Conservation (phyloP, 1,284 basidiomycete species). For the Cerrena zonata region DNA sequence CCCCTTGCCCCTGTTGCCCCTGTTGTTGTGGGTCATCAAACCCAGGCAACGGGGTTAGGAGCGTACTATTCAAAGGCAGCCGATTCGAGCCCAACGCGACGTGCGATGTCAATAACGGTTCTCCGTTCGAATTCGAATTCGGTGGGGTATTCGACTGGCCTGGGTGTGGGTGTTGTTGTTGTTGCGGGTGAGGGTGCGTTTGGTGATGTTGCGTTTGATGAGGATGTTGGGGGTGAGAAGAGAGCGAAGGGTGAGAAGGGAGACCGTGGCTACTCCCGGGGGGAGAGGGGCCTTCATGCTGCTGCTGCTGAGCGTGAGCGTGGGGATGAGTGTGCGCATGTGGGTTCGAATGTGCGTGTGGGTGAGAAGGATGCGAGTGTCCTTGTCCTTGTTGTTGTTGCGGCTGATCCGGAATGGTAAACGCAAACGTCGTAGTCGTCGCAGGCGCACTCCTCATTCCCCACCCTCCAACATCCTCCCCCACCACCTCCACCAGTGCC, state of each 20-base stretch:
- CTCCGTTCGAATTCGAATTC: conserved; percentile 5
- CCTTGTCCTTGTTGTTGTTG: no score
- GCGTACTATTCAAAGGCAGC: conserved; percentile 43
- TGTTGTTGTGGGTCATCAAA: background rate
- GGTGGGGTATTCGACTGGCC: background rate
- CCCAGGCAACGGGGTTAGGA: conserved; percentile 45
- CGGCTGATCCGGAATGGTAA: background rate
- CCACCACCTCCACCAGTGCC: no score
- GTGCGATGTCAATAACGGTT: conserved; percentile 16
- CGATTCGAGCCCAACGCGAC: conserved; percentile 28
- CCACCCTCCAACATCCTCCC: no score
- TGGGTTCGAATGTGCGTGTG: no score
- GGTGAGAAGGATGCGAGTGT: no score
- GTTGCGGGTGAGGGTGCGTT: background rate
- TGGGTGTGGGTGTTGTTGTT: background rate
- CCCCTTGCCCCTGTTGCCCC: background rate
- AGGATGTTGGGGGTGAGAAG: background rate
- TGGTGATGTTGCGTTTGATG: background rate
- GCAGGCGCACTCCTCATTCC: background rate
- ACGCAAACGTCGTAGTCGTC: background rate
- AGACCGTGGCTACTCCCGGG: background rate
- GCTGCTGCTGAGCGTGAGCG: no score
- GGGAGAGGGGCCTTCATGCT: background rate
- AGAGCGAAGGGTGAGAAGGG: background rate
- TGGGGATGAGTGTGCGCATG: no score